A percentile compares a stretch with the other conserved stretches of the same genome.
These are phyloP conservation scores for Tinospora cordifolia DNA, from an alignment of 164 flowering plant genomes.

Conservation along the genomic window DNA sequence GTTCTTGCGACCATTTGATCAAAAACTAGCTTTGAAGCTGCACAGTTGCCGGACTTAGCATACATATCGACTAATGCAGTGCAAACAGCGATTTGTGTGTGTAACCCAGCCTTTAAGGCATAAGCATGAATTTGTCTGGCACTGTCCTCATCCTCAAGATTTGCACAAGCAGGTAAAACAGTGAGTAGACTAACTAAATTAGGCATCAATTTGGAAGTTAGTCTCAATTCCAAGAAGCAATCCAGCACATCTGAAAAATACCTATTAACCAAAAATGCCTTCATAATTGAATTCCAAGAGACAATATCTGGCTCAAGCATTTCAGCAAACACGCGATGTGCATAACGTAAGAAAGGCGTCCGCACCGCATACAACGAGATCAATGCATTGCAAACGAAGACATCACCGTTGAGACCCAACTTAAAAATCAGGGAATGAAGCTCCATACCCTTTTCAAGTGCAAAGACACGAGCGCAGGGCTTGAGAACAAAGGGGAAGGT, in stretches of 20 bases:
- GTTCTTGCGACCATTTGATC: slow-evolving; percentile 11
- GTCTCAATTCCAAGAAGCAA: slow-evolving; percentile 31
- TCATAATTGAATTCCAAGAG: slow-evolving; percentile 53
- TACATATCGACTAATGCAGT: slow-evolving; percentile 14
- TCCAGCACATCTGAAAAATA: slow-evolving; percentile 20
- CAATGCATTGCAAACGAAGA: not conserved
- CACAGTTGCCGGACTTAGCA: slow-evolving; percentile 11
- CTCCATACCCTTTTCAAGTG: not conserved
- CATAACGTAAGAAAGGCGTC: not conserved
- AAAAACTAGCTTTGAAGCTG: slow-evolving; percentile 9
- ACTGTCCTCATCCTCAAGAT: slow-evolving; percentile 28
- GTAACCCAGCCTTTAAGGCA: slow-evolving; percentile 15
- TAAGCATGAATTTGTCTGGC: slow-evolving; percentile 17
- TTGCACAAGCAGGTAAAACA: slow-evolving; percentile 29
- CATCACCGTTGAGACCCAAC: not conserved
- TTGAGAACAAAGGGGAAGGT: not conserved
- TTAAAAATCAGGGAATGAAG: not conserved
- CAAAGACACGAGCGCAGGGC: not conserved
- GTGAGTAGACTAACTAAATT: slow-evolving; percentile 13
- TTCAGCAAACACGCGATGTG: slow-evolving; percentile 26
- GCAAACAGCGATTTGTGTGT: slow-evolving; percentile 7
- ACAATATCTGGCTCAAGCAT: slow-evolving; percentile 53
- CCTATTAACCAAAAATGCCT: slow-evolving; percentile 32
- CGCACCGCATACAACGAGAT: not conserved
- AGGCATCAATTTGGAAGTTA: slow-evolving; percentile 6